A percentile compares a stretch with the other conserved stretches of the same genome.
phyloP scores from a whole-genome alignment of 345 rosid species.

The Gynandropsis gynandra region DNA sequence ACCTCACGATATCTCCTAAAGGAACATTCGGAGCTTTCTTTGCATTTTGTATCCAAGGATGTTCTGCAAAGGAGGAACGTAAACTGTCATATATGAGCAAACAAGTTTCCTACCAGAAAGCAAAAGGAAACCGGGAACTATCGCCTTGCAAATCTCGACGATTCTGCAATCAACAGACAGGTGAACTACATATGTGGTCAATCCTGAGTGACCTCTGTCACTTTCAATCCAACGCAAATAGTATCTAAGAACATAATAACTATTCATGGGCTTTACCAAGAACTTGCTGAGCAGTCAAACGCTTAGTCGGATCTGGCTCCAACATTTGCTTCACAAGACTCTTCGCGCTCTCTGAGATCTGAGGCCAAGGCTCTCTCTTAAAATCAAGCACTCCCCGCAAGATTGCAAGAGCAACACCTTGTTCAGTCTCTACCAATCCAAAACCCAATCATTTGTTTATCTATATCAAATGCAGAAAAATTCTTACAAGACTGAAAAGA shows the following conservation, averaged over 20 bases:
- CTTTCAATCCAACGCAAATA: background rate
- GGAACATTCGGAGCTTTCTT: slow-evolving; percentile 98
- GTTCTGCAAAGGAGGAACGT: slow-evolving; percentile 40
- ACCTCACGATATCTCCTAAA: slow-evolving; percentile 91
- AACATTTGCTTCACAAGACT: slow-evolving; percentile 83
- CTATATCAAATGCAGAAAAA: too few relatives aligned
- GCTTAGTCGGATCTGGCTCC: slow-evolving; percentile 67
- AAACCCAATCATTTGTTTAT: slow-evolving; percentile 8
- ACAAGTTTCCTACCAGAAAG: background rate
- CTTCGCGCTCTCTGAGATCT: slow-evolving; percentile 78
- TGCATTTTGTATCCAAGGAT: slow-evolving; percentile 86
- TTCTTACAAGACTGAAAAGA: background rate
- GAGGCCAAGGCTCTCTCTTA: slow-evolving; percentile 96
- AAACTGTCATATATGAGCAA: background rate
- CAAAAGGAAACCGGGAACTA: too few relatives aligned
- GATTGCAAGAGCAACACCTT: slow-evolving; percentile 95
- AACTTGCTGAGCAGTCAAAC: slow-evolving; percentile 87
- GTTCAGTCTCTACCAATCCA: slow-evolving; percentile 67
- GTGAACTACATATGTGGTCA: too few relatives aligned
- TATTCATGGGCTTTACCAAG: slow-evolving; percentile 66
- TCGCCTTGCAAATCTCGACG: background rate
- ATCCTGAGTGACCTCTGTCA: background rate
- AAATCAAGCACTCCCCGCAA: slow-evolving; percentile 76
- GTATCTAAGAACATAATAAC: slow-evolving; percentile 1
- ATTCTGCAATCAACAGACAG: too few relatives aligned